Base-by-base conservation (phyloP, 257 asterid genomes). In the Nyctanthes arbortristis region DNA sequence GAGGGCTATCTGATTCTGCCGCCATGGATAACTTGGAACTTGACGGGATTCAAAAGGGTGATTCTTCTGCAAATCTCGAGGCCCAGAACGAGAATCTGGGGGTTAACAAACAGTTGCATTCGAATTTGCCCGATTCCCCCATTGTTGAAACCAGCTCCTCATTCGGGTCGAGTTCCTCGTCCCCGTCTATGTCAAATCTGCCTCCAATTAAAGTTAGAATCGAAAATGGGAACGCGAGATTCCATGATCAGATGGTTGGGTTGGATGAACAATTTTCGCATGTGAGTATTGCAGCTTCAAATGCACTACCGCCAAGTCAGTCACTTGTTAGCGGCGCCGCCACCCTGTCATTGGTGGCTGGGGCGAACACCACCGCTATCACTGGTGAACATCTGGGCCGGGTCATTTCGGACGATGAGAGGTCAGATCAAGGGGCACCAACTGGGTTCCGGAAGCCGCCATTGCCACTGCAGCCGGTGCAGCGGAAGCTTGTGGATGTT, bases 1-100 rank as follows among this genome's bases (percentile, higher is more conserved):
- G 94, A 39, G 92, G 92, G 2, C 69, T 80, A 0, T 89, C 96
- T 4, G 92, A 89, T 47, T 80, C 94, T 22, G 96, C 91, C 10
- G 88, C 76, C 5, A 69, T 66, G 7, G 87, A 81, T 54, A 77
- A 81, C 10, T 37, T 87, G 57, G 90, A 81, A 43, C 76, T 81
- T 34, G 79, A 83, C n/a, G 81, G 77, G 24, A 58, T 55, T 28
- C 20, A 22, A 7, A 73, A 73, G 7, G 68, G 69, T 36, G 82
- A 70, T 61, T 77, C 86, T 5, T 34, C 71, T 54, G 16, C 77
- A 52, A 74, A 73, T 74, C 54, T 74, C 2, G 82, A 74, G 35
- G 73, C 67, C 16, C 83, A 80, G 55, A 74, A 71, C 32, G 73
- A 76, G 35, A 12, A 58, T 27, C 3, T 29, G 33, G 69, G 22